Evolutionary conservation across 1,284 basidiomycete genomes (phyloP).

Genomic region (Puccinia triticina): DNA sequence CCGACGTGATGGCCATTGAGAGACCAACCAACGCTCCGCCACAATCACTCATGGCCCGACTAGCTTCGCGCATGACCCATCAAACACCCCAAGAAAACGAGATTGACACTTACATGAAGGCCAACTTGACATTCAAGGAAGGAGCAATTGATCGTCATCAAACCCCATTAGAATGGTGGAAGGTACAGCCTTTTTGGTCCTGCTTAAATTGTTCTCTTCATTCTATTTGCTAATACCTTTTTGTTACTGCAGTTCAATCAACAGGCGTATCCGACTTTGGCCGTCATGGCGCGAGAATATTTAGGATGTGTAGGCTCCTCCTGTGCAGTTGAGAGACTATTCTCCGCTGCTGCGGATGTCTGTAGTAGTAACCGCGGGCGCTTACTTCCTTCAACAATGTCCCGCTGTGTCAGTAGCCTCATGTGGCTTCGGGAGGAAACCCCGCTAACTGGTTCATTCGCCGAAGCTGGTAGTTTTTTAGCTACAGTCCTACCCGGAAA

Average conservation of each 20-base stretch:
- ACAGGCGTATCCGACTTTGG: no score
- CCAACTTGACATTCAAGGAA: background rate
- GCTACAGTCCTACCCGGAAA: no score
- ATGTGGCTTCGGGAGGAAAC: conserved; percentile 12
- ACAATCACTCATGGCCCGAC: background rate
- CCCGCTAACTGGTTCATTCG: background rate
- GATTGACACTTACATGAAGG: background rate
- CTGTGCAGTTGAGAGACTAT: no score
- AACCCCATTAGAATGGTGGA: background rate
- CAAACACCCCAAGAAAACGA: background rate
- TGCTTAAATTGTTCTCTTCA: background rate
- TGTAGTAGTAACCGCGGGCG: background rate
- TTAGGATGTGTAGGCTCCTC: no score
- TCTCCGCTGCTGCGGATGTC: no score
- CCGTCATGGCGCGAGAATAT: no score
- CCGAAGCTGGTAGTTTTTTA: no score
- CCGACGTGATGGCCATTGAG: background rate
- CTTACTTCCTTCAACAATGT: background rate
- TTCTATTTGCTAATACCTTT: background rate
- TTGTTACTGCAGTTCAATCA: background rate
- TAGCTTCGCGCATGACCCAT: background rate
- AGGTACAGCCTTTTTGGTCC: background rate
- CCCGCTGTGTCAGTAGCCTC: background rate
- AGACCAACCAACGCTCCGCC: background rate
- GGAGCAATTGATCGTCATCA: background rate